These are phyloP conservation scores for Wickerhamiella allomyrinae DNA, from an alignment of 805 yeast species.

Conservation along the genomic window DNA sequence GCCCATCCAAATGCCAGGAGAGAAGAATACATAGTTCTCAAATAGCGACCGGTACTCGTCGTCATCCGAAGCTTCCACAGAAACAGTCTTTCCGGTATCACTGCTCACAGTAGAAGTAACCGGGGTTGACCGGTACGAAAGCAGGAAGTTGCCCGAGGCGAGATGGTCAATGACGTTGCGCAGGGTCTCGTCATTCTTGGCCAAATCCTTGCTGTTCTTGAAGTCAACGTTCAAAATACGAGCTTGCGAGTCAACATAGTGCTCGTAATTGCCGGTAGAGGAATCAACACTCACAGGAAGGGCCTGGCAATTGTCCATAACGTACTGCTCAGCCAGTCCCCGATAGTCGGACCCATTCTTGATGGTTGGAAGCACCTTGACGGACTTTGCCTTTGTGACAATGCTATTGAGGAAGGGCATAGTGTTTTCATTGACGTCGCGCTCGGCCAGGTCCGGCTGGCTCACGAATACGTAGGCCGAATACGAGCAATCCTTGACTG, in stretches of 20 bases:
- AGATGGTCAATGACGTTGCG: conserved; percentile 21
- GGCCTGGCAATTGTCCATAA: conserved; percentile 38
- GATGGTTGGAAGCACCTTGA: conserved; percentile 10
- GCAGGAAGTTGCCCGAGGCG: conserved; percentile 24
- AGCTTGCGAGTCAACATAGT: conserved; percentile 48
- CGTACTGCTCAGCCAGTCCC: conserved; percentile 5
- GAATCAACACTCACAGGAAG: conserved; percentile 29
- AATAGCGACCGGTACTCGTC: conserved; percentile 30
- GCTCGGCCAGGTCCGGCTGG: conserved; percentile 37
- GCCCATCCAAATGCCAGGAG: conserved; percentile 71
- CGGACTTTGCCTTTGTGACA: conserved; percentile 5
- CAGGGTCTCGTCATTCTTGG: conserved; percentile 17
- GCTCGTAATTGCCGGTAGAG: conserved; percentile 31
- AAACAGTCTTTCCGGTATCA: conserved; percentile 3
- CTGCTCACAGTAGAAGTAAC: conserved; percentile 1
- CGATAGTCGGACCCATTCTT: conserved; percentile 6
- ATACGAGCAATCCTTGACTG: conserved; percentile 30
- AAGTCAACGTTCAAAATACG: conserved; percentile 49
- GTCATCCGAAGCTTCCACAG: conserved; percentile 5
- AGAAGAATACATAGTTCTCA: conserved; percentile 53
- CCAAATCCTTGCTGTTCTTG: conserved; percentile 22
- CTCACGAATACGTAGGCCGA: conserved; percentile 44
- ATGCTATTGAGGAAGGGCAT: conserved; percentile 16
- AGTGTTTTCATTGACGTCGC: conserved; percentile 26
- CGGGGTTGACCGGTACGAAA: conserved; percentile 25